Percentiles rank a stretch among this genome's conserved stretches.
phyloP scores from a whole-genome alignment of 768 basidiomycete genomes.

The Mycena pura region DNA sequence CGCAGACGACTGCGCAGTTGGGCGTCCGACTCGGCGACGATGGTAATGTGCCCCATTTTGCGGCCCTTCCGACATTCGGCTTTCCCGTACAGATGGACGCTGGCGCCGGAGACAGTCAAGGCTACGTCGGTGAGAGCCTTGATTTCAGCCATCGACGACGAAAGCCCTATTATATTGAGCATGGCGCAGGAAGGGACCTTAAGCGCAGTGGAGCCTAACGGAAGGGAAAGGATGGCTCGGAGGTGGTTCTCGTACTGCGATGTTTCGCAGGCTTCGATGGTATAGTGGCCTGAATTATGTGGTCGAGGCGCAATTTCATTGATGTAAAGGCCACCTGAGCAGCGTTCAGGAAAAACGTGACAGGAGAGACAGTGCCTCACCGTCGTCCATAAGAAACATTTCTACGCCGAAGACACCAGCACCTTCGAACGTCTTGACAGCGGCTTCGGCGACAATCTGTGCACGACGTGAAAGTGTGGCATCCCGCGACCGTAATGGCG shows the following conservation, averaged over 20 bases:
- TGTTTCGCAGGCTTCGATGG: constrained; percentile 95
- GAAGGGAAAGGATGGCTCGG: constrained; percentile 88
- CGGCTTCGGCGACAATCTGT: constrained; percentile 76
- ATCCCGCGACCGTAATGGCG: constrained; percentile 75
- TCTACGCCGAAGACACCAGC: constrained; percentile 98
- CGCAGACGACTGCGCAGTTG: constrained; percentile 73
- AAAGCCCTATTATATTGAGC: constrained; percentile 94
- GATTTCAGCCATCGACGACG: constrained; percentile 68
- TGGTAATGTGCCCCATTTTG: constrained; percentile 97
- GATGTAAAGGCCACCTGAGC: constrained; percentile 74
- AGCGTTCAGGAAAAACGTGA: background rate
- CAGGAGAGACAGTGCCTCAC: constrained; percentile 56
- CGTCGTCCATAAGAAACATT: constrained; percentile 92
- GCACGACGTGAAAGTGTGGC: constrained; percentile 64
- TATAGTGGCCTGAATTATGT: constrained; percentile 98
- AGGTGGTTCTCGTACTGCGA: constrained; percentile 99
- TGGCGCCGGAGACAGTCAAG: constrained; percentile 73
- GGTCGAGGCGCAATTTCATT: constrained; percentile 99
- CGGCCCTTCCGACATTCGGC: constrained; percentile 85
- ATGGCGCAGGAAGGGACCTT: constrained; percentile 89
- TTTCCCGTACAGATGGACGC: constrained; percentile 95
- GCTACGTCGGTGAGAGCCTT: constrained; percentile 62
- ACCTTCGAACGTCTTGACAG: constrained; percentile 79
- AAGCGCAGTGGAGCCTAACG: constrained; percentile 86
- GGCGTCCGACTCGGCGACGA: constrained; percentile 85